These are phyloP conservation scores for Pycnococcus provasolii DNA, from an alignment of 139 green algal species.

Conservation along the genomic window DNA sequence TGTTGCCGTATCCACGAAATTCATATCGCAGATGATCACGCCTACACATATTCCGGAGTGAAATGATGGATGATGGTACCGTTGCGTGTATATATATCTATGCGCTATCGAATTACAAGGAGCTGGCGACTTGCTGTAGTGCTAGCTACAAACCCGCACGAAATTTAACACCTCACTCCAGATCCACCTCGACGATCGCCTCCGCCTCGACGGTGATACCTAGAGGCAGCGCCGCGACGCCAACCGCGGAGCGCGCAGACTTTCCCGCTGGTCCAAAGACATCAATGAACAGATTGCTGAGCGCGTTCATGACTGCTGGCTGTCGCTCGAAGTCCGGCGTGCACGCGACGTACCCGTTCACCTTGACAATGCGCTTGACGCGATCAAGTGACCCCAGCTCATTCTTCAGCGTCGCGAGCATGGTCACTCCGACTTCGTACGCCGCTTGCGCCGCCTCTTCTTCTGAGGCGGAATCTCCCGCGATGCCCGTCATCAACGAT, in stretches of 20 bases:
- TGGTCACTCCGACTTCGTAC: conserved; percentile 1
- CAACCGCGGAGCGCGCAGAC: background rate
- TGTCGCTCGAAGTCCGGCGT: conserved; percentile 4
- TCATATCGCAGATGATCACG: too few species aligned
- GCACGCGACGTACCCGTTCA: conserved; percentile 11
- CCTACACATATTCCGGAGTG: too few species aligned
- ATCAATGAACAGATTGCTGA: conserved; percentile 20
- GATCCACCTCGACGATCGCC: conserved; percentile 12
- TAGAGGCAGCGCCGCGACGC: conserved; percentile 4
- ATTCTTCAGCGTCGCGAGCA: conserved; percentile 2
- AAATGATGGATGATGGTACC: too few species aligned
- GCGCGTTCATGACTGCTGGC: conserved; percentile 7
- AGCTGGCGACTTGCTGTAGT: too few species aligned
- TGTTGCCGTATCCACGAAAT: too few species aligned
- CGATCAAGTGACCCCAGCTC: conserved; percentile 11
- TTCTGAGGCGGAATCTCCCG: background rate
- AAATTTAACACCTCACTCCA: too few species aligned
- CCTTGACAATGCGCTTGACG: conserved; percentile 8
- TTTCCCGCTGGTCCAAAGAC: conserved; percentile 19
- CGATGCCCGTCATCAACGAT: conserved; percentile 1
- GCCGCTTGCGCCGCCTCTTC: conserved; percentile 7
- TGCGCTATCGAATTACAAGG: too few species aligned
- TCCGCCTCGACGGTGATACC: conserved; percentile 17
- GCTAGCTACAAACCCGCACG: too few species aligned
- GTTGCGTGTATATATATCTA: too few species aligned